These are phyloP conservation scores for Fagopyrum tataricum DNA, from an alignment of 148 eudicot genomes.

Conservation along the genomic window DNA sequence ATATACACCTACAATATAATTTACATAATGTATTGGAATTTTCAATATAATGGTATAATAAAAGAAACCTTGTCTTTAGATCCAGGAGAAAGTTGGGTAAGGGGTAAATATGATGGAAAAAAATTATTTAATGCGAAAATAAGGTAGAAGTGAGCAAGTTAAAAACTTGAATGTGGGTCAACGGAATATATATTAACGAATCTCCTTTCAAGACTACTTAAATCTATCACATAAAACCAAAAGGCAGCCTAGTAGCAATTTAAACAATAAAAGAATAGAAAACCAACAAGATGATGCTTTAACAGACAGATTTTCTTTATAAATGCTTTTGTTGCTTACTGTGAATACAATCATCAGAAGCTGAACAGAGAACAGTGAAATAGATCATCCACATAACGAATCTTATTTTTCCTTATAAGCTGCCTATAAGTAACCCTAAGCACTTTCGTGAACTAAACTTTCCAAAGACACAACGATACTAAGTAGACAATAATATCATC, in stretches of 20 bases:
- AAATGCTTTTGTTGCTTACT: neutral
- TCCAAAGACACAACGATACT: neutral
- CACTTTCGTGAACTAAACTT: too few relatives aligned
- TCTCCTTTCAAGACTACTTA: neutral
- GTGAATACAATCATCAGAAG: neutral
- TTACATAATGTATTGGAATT: neutral
- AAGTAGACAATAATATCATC: neutral
- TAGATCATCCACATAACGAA: neutral
- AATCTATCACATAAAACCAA: neutral
- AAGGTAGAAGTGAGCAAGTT: neutral
- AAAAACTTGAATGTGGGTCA: neutral
- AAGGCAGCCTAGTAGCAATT: neutral
- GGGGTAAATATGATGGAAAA: neutral
- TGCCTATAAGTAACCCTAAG: too few relatives aligned
- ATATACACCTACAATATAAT: neutral
- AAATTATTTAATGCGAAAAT: neutral
- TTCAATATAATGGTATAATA: neutral
- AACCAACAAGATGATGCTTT: neutral
- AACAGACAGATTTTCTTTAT: neutral
- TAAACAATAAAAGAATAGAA: neutral
- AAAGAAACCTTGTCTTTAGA: neutral
- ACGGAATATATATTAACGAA: neutral
- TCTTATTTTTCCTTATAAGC: too few relatives aligned
- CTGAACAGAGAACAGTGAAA: neutral
- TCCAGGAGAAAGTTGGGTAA: neutral